Evolutionary conservation across 2,329 filamentous ascomycete genomes (phyloP).

Genomic region (Graphiopsis chlorocephala): DNA sequence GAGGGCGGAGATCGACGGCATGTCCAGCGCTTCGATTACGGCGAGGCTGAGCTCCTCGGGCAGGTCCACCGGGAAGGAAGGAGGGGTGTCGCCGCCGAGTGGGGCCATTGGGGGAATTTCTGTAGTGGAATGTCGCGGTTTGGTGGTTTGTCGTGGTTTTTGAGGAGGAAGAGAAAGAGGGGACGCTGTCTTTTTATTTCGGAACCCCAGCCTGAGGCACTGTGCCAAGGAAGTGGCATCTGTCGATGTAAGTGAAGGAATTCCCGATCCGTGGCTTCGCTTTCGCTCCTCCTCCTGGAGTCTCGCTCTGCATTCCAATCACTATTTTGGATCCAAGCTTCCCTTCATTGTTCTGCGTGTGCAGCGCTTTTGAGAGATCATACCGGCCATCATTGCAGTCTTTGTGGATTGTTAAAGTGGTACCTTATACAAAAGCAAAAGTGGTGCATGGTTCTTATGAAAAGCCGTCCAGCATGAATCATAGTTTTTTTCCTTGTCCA

Average conservation of each 20-base stretch:
- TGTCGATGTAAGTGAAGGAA: not conserved
- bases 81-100: not conserved
- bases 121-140: not conserved
- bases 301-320: not conserved
- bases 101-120: not conserved
- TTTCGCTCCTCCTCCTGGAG: not conserved
- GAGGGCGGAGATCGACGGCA: not conserved
- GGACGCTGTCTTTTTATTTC: not conserved
- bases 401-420: not conserved
- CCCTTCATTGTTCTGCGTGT: not conserved
- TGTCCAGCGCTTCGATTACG: not conserved
- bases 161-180: too few species aligned
- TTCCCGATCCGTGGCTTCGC: not conserved
- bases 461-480: not conserved
- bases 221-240: not conserved
- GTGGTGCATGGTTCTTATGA: not conserved
- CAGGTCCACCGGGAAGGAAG: not conserved
- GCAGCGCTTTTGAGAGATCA: not conserved
- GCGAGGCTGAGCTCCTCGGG: not conserved
- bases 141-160: too few species aligned
- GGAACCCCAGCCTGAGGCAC: not conserved
- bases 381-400: not conserved
- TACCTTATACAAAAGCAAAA: too few species aligned
- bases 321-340: not conserved
- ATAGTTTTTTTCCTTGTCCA: not conserved